A percentile compares a stretch with the other conserved stretches of the same genome.
Evolutionary conservation across 495 filamentous ascomycete genomes (phyloP).

Genomic region (Entonaema liquescens): DNA sequence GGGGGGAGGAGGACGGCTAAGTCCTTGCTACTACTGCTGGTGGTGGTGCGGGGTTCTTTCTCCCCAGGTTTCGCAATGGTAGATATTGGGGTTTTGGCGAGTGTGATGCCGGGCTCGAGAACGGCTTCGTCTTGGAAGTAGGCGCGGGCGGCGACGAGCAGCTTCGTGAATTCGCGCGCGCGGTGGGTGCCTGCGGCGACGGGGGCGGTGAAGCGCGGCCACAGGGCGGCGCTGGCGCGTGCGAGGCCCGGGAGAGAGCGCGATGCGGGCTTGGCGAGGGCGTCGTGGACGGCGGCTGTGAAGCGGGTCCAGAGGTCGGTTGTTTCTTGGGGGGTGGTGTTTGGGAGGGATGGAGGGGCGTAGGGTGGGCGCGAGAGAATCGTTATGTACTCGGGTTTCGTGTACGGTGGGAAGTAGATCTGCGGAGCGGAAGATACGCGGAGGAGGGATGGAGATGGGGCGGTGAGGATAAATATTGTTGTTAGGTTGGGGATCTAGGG

Average conservation of each 20-base stretch:
- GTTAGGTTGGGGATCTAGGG: constrained; percentile 80
- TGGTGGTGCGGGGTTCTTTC: constrained; percentile 8
- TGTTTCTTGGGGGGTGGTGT: constrained; percentile 53
- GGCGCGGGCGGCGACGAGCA: constrained; percentile 75
- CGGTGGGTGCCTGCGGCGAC: constrained; percentile 69
- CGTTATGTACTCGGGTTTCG: constrained; percentile 75
- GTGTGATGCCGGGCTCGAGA: constrained; percentile 74
- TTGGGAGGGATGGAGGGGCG: constrained; percentile 48
- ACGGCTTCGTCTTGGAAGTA: constrained; percentile 80
- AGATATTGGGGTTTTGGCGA: constrained; percentile 32
- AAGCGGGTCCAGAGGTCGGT: constrained; percentile 83
- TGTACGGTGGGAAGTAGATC: constrained; percentile 86
- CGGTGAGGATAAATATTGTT: constrained; percentile 78
- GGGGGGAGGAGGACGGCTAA: constrained; percentile 70
- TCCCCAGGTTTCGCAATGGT: constrained; percentile 9
- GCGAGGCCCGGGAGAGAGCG: constrained; percentile 70
- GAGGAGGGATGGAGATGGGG: constrained; percentile 74
- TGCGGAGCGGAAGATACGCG: constrained; percentile 77
- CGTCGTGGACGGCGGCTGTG: constrained; percentile 75
- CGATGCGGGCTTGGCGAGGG: constrained; percentile 70
- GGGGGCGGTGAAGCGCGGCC: constrained; percentile 74
- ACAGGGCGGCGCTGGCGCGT: constrained; percentile 66
- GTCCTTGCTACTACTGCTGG: constrained; percentile 35
- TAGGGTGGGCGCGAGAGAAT: constrained; percentile 67
- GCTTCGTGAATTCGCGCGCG: constrained; percentile 81